Percentiles rank a stretch among this genome's conserved stretches.
phyloP scores from a whole-genome alignment of 768 basidiomycete species.

The Thelephora ganbajun region DNA sequence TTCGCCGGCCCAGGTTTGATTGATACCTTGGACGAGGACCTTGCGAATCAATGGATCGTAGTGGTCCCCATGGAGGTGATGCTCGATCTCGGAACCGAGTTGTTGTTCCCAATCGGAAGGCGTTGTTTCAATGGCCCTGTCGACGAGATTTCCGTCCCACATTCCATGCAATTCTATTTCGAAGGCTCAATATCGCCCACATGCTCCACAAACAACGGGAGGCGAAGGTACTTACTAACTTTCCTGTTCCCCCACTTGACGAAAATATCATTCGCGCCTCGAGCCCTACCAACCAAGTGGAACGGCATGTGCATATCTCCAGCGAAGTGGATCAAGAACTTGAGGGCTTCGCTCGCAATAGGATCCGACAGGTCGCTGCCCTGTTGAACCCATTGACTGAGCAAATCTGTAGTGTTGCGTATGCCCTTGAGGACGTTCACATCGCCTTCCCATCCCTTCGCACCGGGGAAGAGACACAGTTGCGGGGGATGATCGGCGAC shows the following conservation, averaged over 20 bases:
- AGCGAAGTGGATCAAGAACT: slow-evolving; percentile 86
- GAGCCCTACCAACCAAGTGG: slow-evolving; percentile 79
- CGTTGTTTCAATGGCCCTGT: slow-evolving; percentile 64
- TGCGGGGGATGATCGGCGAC: slow-evolving; percentile 65
- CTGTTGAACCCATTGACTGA: slow-evolving; percentile 32
- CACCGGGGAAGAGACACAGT: slow-evolving; percentile 65
- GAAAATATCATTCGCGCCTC: slow-evolving; percentile 75
- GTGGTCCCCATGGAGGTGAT: slow-evolving; percentile 54
- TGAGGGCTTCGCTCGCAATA: slow-evolving; percentile 62
- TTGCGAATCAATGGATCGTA: slow-evolving; percentile 83
- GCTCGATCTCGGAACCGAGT: slow-evolving; percentile 41
- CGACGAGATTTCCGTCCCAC: slow-evolving; percentile 78
- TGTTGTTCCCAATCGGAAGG: slow-evolving; percentile 65
- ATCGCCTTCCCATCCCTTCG: slow-evolving; percentile 56
- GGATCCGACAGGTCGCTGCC: slow-evolving; percentile 12
- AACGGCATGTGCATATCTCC: slow-evolving; percentile 93
- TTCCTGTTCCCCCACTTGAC: slow-evolving; percentile 59
- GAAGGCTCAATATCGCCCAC: not conserved
- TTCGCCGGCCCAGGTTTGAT: slow-evolving; percentile 42
- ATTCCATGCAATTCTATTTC: slow-evolving; percentile 63
- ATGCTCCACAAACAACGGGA: not conserved
- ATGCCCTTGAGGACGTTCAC: slow-evolving; percentile 73
- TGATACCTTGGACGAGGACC: slow-evolving; percentile 74
- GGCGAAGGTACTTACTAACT: slow-evolving; percentile 40
- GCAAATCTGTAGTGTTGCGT: slow-evolving; percentile 55